A percentile compares a stretch with the other conserved stretches of the same genome.
Evolutionary conservation across 2,329 filamentous ascomycete genomes (phyloP).

Genomic region (Phyllosticta capitalensis): DNA sequence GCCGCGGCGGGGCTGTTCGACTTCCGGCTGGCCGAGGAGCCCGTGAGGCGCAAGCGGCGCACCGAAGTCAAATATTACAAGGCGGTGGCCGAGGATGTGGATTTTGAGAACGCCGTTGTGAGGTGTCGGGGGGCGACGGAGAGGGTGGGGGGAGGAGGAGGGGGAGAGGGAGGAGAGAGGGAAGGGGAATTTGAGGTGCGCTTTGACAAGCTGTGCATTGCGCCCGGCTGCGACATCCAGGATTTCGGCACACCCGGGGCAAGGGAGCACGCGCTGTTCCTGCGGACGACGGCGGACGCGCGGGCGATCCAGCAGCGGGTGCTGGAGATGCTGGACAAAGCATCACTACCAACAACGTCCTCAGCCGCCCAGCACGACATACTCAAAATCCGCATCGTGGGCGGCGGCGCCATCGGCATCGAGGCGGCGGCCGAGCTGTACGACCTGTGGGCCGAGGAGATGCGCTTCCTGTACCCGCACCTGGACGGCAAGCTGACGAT

Average conservation of each 20-base stretch:
- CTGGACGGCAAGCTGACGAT: conserved; percentile 32
- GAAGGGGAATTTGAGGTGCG: conserved; percentile 33
- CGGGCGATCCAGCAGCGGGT: conserved; percentile 26
- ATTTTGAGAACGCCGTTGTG: conserved; percentile 27
- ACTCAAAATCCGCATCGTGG: conserved; percentile 32
- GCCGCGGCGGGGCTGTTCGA: conserved; percentile 39
- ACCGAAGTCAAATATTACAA: conserved; percentile 28
- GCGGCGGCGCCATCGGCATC: conserved; percentile 35
- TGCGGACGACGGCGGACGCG: conserved; percentile 29
- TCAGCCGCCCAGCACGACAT: conserved; percentile 24
- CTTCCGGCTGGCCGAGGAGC: conserved; percentile 38
- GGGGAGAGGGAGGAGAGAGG: too few relatives aligned
- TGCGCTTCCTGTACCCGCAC: conserved; percentile 32
- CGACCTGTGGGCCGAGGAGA: conserved; percentile 32
- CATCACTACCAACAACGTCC: conserved; percentile 21
- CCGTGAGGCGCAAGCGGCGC: conserved; percentile 27
- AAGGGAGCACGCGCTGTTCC: conserved; percentile 30
- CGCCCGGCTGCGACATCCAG: conserved; percentile 31
- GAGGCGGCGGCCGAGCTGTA: conserved; percentile 36
- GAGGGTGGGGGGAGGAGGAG: too few relatives aligned
- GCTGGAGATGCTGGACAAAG: conserved; percentile 29
- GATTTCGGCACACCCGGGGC: conserved; percentile 35
- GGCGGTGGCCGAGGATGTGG: conserved; percentile 29
- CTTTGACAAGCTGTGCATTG: conserved; percentile 36
- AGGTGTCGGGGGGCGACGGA: conserved; percentile 27